Evolutionary conservation across 2,329 filamentous ascomycete species (phyloP).

Genomic region (Sclerotinia subarctica): DNA sequence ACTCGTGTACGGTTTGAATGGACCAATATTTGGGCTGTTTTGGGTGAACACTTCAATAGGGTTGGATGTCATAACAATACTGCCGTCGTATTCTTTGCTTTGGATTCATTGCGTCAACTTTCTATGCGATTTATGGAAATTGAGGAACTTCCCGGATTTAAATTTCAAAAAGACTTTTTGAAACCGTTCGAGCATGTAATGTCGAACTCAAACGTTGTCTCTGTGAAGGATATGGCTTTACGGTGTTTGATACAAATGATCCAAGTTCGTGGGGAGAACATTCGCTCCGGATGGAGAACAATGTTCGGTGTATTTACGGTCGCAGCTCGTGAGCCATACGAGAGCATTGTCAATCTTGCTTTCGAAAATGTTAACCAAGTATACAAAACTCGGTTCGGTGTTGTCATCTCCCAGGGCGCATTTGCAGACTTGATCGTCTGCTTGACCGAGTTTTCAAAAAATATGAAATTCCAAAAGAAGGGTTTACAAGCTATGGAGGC

Average conservation of each 20-base stretch:
- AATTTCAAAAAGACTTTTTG: constrained; percentile 98
- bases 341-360: constrained; percentile 92
- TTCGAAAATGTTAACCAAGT: constrained; percentile 96
- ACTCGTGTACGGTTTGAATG: constrained; percentile 96
- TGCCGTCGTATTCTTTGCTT: constrained; percentile 92
- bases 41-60: constrained; percentile 98
- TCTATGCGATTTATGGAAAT: constrained; percentile 99
- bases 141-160: constrained; percentile 95
- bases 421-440: constrained; percentile 97
- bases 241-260: constrained; percentile 99
- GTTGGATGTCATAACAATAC: constrained; percentile 97
- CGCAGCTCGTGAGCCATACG: constrained; percentile 86
- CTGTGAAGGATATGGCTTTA: constrained; percentile 96
- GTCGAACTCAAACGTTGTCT: constrained; percentile 83
- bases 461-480: constrained; percentile 98
- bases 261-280: constrained; percentile 92
- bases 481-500: constrained; percentile 93
- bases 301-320: constrained; percentile 99
- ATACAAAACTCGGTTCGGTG: constrained; percentile 91
- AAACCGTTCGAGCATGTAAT: constrained; percentile 99
- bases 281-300: constrained; percentile 95
- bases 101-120: constrained; percentile 91
- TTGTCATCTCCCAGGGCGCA: constrained; percentile 93
- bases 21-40: constrained; percentile 94
- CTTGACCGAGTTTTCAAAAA: constrained; percentile 97